Percentiles rank a stretch among this genome's conserved stretches.
Conservation (phyloP, 805 yeast genomes). For the Blastobotrys robertii region DNA sequence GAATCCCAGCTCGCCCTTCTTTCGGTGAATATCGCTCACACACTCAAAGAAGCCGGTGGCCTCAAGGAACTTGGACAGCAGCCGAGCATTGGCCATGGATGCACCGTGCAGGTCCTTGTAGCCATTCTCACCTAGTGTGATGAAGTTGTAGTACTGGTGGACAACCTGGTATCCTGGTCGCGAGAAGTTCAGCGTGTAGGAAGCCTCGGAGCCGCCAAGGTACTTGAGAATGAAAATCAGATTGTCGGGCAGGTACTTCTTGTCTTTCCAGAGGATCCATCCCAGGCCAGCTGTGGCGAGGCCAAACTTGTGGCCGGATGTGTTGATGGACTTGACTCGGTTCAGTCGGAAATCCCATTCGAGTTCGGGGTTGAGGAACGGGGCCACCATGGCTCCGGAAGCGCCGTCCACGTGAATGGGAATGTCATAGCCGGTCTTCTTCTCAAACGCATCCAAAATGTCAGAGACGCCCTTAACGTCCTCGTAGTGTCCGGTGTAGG, state of each 20-base stretch:
- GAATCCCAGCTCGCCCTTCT: constrained; percentile 28
- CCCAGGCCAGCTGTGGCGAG: constrained; percentile 86
- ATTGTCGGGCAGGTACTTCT: constrained; percentile 52
- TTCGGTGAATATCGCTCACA: constrained; percentile 69
- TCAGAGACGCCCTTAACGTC: constrained; percentile 51
- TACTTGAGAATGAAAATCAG: constrained; percentile 72
- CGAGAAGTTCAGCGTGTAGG: constrained; percentile 79
- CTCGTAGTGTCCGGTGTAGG: constrained; percentile 90
- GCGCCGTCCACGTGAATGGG: constrained; percentile 95
- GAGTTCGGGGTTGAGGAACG: constrained; percentile 65
- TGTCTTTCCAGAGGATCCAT: constrained; percentile 79
- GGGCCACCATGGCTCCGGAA: constrained; percentile 82
- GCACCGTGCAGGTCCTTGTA: constrained; percentile 50
- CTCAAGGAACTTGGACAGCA: constrained; percentile 50
- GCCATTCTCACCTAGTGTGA: constrained; percentile 66
- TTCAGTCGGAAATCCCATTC: constrained; percentile 76
- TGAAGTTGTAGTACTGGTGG: constrained; percentile 76
- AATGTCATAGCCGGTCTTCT: constrained; percentile 53
- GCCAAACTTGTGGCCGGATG: constrained; percentile 92
- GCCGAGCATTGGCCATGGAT: constrained; percentile 64
- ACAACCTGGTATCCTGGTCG: constrained; percentile 89
- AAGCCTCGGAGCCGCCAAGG: constrained; percentile 81
- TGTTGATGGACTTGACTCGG: constrained; percentile 75
- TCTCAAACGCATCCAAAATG: constrained; percentile 62
- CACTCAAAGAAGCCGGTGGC: constrained; percentile 58